These are phyloP conservation scores for Isoetes taiwanensis DNA, from an alignment of 75 land plant genomes.

Conservation along the genomic window DNA sequence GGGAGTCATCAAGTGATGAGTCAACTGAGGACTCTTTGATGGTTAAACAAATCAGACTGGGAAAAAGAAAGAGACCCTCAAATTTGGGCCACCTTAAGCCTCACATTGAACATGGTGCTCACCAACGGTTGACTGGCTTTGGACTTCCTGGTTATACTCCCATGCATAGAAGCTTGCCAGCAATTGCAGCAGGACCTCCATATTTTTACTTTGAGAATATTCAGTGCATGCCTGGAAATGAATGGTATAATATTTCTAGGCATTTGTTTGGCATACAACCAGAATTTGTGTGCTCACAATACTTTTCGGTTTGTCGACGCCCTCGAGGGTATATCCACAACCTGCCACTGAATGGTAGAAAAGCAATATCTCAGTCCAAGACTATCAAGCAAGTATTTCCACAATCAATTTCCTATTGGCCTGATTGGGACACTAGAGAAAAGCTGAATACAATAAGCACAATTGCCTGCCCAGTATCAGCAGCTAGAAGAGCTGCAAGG, in stretches of 20 bases:
- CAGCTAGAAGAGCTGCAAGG: too few species aligned
- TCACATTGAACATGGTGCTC: too few species aligned
- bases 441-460: neutral
- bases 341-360: neutral
- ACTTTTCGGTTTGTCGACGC: neutral
- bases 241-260: neutral
- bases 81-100: too few species aligned
- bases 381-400: neutral
- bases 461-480: neutral
- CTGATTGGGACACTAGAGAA: neutral
- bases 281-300: conserved; percentile 2
- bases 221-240: neutral
- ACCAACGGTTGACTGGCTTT: neutral
- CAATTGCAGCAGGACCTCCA: neutral
- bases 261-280: neutral
- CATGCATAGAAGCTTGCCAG: neutral
- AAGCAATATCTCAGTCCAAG: neutral
- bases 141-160: neutral
- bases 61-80: neutral
- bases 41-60: neutral
- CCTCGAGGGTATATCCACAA: neutral
- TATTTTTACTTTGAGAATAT: conserved; percentile 3
- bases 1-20: too few species aligned
- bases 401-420: neutral
- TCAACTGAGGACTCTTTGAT: neutral